A percentile compares a stretch with the other conserved stretches of the same genome.
Evolutionary conservation across 108 stramenopile genomes (phyloP).

Genomic region (Phaeodactylum tricornutum): DNA sequence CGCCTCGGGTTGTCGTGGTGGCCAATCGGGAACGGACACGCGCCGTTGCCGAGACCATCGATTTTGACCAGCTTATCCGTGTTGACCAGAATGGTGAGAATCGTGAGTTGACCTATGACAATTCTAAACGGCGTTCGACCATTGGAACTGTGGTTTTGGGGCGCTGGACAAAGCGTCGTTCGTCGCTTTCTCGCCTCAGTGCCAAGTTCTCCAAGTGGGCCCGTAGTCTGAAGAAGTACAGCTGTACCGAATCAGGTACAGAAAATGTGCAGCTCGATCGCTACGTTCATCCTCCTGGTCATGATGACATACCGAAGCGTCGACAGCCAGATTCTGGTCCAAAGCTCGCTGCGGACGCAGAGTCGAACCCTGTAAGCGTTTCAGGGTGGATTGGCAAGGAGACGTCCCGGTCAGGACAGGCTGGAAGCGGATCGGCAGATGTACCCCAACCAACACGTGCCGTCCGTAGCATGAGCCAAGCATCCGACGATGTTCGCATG

Average conservation of each 20-base stretch:
- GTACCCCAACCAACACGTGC: too few species aligned
- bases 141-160: conserved; percentile 19
- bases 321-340: conserved; percentile 1
- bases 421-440: too few species aligned
- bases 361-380: neutral
- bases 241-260: conserved; percentile 13
- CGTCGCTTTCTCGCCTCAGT: conserved; percentile 18
- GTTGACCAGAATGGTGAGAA: conserved; percentile 2
- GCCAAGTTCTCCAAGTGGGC: conserved; percentile 38
- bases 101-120: conserved; percentile 8
- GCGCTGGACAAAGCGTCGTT: conserved; percentile 42
- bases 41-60: conserved; percentile 29
- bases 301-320: conserved; percentile 9
- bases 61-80: conserved; percentile 15
- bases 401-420: too few species aligned
- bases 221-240: conserved; percentile 18
- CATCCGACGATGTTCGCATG: too few species aligned
- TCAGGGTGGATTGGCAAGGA: neutral
- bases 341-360: too few species aligned
- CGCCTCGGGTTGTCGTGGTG: conserved; percentile 42
- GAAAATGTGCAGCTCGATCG: conserved; percentile 7
- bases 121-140: neutral
- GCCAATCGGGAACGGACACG: conserved; percentile 43
- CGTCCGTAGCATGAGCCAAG: too few species aligned
- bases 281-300: conserved; percentile 23